Base-by-base conservation (phyloP, 768 basidiomycete genomes). In the Pleurotus tuoliensis region DNA sequence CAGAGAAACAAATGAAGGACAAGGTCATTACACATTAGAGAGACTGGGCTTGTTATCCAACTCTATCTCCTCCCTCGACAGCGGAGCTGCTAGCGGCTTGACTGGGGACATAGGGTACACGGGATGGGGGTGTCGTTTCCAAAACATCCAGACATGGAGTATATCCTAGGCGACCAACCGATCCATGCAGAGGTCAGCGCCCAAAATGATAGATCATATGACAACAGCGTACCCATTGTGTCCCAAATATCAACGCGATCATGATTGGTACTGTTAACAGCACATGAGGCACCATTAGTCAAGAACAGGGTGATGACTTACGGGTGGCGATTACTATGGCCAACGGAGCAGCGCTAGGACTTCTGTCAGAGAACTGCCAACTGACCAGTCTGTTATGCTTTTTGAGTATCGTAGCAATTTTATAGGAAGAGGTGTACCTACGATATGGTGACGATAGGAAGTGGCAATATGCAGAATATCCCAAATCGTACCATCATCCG, bases 401-500 rank as follows among this genome's bases (percentile, higher is more conserved):
- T 20, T 25, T 50, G 30, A 50, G 20, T n/a, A 5, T 4, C 41
- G 20, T 12, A 15, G 9, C 20, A 16, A 22, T 9, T 5, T 15
- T 4, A 53, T 12, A 13, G 38, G 8, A 22, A 12, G 25, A 9
- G 15, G 15, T 16, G 9, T 34, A 53, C 51, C 2, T 41, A 53
- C 51, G 51, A 40, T 24, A 53, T 53, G 11, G 51, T 53, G 37
- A 53, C 39, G 22, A 53, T 53, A 4, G 57, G 55, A 13, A 59
- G 6, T 3, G 39, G 56, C 6, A 60, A 49, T 7, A 61, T 11
- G 13, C 59, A 58, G 30, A 62, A 61, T 3, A 63, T 16, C 12
- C 40, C 18, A 15, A 66, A 57, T 11, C 65, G 65, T 45, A 66
- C 50, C 18, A 64, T 40, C 59, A 62, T 62, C 11, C 63, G 55